Evolutionary conservation across 148 eudicot species (phyloP).

Genomic region (Vaccinium vitisidaea): DNA sequence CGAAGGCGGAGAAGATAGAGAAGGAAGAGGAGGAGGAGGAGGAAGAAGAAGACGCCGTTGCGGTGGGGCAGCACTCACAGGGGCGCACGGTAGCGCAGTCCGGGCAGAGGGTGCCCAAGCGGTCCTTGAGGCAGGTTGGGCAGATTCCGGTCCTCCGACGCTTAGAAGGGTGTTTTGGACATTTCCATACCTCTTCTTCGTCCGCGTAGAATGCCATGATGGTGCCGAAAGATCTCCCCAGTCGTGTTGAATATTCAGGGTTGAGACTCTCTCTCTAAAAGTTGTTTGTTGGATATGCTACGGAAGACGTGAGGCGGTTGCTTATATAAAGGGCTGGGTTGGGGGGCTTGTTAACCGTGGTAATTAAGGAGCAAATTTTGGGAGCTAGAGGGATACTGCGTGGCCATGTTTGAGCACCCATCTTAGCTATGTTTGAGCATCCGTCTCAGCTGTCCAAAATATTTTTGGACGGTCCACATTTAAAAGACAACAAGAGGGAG

Average conservation of each 20-base stretch:
- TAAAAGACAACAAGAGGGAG: too few relatives aligned
- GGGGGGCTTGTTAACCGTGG: constrained; percentile 1
- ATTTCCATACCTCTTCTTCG: constrained; percentile 66
- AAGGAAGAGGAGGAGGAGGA: constrained; percentile 39
- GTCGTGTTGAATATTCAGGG: neutral
- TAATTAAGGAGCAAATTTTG: neutral
- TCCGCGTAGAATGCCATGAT: constrained; percentile 56
- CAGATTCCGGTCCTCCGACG: constrained; percentile 60
- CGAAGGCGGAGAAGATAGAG: constrained; percentile 27
- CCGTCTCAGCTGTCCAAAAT: too few relatives aligned
- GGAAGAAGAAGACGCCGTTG: constrained; percentile 32
- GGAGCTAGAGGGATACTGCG: neutral
- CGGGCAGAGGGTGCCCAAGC: constrained; percentile 62
- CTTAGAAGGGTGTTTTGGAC: constrained; percentile 59
- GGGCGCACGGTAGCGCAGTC: constrained; percentile 59
- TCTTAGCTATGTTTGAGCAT: neutral
- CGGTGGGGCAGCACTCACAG: constrained; percentile 39
- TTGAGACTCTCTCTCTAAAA: neutral
- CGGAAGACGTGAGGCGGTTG: neutral
- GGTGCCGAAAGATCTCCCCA: neutral
- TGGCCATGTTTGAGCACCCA: neutral
- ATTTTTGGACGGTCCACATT: too few relatives aligned
- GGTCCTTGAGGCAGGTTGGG: constrained; percentile 53
- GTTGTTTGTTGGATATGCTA: too few relatives aligned
- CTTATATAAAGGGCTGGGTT: neutral